A percentile compares a stretch with the other conserved stretches of the same genome.
These are phyloP conservation scores for Fusarium decemcellulare DNA, from an alignment of 2,329 filamentous ascomycete species.

Conservation along the genomic window DNA sequence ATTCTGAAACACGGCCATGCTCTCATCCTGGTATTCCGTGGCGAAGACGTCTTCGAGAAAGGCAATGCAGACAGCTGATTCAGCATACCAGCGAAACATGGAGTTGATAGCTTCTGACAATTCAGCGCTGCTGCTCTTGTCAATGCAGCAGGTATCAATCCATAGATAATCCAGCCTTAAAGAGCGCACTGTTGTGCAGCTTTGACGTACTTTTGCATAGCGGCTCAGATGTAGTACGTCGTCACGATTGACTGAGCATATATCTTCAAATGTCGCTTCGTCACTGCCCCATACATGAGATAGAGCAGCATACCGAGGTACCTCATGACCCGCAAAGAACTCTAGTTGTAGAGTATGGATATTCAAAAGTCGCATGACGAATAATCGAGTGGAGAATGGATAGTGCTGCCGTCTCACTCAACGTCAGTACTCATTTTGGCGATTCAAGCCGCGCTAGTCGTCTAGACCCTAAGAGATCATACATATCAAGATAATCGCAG, in stretches of 20 bases:
- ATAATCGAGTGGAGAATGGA: background rate
- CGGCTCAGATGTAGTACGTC: constrained; percentile 12
- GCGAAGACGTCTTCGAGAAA: constrained; percentile 42
- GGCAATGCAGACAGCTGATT: constrained; percentile 45
- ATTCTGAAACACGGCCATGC: background rate
- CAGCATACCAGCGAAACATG: constrained; percentile 52
- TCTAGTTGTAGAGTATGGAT: constrained; percentile 39
- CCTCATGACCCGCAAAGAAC: constrained; percentile 33
- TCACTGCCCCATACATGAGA: constrained; percentile 47
- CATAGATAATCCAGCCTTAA: constrained; percentile 45
- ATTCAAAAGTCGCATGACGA: constrained; percentile 45
- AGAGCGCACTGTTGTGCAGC: constrained; percentile 36
- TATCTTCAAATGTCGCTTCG: constrained; percentile 42
- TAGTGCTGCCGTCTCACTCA: background rate
- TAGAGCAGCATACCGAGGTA: constrained; percentile 44
- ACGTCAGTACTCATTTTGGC: background rate
- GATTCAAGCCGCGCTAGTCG: background rate
- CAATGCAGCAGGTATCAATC: constrained; percentile 52
- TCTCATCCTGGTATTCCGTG: constrained; percentile 5
- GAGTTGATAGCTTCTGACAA: constrained; percentile 51
- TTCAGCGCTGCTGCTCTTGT: constrained; percentile 51
- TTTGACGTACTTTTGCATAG: constrained; percentile 40
- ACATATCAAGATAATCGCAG: too few species aligned
- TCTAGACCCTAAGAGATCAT: background rate
- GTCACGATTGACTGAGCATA: background rate